Base-by-base conservation (phyloP, 2,329 filamentous ascomycete species). In the Cordyceps cateniannulata region DNA sequence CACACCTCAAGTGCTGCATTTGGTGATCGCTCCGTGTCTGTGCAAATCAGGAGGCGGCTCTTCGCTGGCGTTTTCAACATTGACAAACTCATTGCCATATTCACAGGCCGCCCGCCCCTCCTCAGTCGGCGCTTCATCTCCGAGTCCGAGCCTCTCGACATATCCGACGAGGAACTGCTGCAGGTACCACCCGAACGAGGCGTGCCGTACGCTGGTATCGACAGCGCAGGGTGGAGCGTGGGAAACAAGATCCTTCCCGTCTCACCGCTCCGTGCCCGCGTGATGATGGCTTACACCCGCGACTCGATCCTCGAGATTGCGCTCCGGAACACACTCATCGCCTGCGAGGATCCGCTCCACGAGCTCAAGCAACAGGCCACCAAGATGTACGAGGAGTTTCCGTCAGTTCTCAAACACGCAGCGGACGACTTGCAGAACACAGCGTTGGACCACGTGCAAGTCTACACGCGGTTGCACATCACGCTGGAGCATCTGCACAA, bases 401-500 rank as follows among this genome's bases (percentile, higher is more conserved):
- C 79, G 2, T 82, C 81, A 62, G 79, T 77, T 60, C 73, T 75
- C 9, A 75, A 81, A 9, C 78, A 80, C 42, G 65, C 76, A 9
- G 80, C 81, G 0, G 69, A 82, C 0, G 82, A 85, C 65, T 67
- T 85, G 58, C 70, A 76, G 1, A 73, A 81, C 29, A 68, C 79
- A 1, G 71, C 80, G 51, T 70, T 76, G 8, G 71, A 77, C 38
- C 76, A 74, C 0, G 65, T 71, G 1, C 66, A 69, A 0, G 60
- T 80, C 2, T 79, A 79, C 57, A 70, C 73, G 22, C 70, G 78
- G 5, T 72, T 80, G n/a, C 69, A 82, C 3, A 69, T 81, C 1
- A 74, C 74, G 7, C 73, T 83, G 3, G 75, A 79, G 52, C 77
- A 81, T 51, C 71, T 84, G 0, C 79, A 84, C 49, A 85, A 83